Evolutionary conservation across 192 early-diverging fungal species (phyloP), one percentile per base, ranked within the genome.

Genomic region (Piromyces finnis): DNA sequence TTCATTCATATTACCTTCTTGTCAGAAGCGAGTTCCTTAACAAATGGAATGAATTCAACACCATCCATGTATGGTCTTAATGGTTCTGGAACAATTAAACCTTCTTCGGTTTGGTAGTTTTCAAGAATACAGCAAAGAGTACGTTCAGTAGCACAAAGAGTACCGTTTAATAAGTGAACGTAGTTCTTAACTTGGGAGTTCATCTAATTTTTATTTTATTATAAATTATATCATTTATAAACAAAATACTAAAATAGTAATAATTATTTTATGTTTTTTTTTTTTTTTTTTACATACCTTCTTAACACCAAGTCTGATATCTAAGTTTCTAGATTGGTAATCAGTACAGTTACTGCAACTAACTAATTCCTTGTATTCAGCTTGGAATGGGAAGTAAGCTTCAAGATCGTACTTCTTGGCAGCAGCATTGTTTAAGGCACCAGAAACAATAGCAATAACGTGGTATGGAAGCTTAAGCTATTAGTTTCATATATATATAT

Each of bases 381-480:
- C 93, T 85, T 98, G 98, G 92, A 92, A 95, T 79, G 98, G 98
- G 94, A 99, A 99, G 94, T 95, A 99, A 30, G 97, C 97, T 87
- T 99, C 98, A 36, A 99, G 87, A 85, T 99, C 98, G 87, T 96
- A 98, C 89, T 99, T 99, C 83, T 98, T 97, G 83, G 98, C 98
- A 27, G 98, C 98, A 59, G 98, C 96, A 80, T 98, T 96, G 89
- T 99, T 99, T 37, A 99, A 91, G 3, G 98, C 97, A 29, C 95
- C 95, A 29, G 97, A 98, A 27, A 99, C 97, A 79, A 99, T 99
- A 29, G 93, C 87, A 79, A 98, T 92, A 35, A 98, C 93, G 81
- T 92, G 97, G 87, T 96, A 99, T 27, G 96, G 95, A 39, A 99
- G 86, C 81, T 94, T 95, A 30, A 99, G 89, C 78, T 96, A 91